Percentiles rank a stretch among this genome's conserved stretches.
Evolutionary conservation across 768 basidiomycete species (phyloP).

Genomic region (Bullera alba): DNA sequence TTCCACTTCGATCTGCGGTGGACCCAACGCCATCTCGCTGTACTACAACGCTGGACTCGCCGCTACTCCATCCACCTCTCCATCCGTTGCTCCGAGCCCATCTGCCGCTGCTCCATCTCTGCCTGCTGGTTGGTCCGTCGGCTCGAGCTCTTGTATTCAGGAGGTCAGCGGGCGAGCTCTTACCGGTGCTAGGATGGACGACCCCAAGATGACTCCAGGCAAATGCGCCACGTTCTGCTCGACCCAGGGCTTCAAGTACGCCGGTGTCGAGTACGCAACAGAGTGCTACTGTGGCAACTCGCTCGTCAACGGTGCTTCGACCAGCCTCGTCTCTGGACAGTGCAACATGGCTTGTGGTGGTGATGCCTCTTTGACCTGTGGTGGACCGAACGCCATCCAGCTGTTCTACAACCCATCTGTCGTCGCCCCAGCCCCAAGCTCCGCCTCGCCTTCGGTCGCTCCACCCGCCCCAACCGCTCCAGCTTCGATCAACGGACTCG

Average conservation of each 20-base stretch:
- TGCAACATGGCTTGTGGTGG: constrained; percentile 36
- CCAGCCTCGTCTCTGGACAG: constrained; percentile 18
- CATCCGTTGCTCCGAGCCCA: constrained; percentile 19
- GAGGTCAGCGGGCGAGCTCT: neutral
- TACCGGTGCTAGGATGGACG: neutral
- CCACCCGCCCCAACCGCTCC: constrained; percentile 4
- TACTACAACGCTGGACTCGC: too few species aligned
- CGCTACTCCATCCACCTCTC: too few species aligned
- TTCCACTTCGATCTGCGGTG: neutral
- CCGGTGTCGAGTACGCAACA: neutral
- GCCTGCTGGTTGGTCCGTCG: constrained; percentile 32
- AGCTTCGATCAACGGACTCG: neutral
- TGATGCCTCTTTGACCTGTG: constrained; percentile 42
- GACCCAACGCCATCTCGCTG: constrained; percentile 35
- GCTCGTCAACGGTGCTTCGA: neutral
- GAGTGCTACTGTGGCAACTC: neutral
- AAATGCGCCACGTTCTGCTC: neutral
- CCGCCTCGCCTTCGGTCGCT: constrained; percentile 13
- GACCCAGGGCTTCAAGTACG: neutral
- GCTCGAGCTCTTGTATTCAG: neutral
- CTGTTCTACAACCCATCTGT: constrained; percentile 36
- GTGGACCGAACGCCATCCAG: constrained; percentile 30
- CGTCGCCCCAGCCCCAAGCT: constrained; percentile 10
- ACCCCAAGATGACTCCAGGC: neutral
- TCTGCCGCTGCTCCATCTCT: constrained; percentile 15